Evolutionary conservation across 306 rosid genomes (phyloP).

Genomic region (Gastrolobium bilobum): DNA sequence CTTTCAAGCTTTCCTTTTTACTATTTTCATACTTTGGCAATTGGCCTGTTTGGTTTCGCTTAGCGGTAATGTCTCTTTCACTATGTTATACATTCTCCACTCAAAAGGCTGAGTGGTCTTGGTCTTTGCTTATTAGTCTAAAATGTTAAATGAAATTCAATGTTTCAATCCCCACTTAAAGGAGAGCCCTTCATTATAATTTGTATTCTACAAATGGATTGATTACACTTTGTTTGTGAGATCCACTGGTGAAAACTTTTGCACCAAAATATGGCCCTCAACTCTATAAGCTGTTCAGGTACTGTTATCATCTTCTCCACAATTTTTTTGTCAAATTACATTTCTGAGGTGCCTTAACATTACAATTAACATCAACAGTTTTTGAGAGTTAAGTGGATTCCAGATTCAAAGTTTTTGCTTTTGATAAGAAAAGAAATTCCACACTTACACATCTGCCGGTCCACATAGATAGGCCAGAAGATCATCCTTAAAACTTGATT

Average conservation of each 20-base stretch:
- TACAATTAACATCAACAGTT: neutral
- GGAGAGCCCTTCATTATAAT: conserved; percentile 28
- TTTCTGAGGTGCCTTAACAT: neutral
- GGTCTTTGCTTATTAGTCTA: conserved; percentile 22
- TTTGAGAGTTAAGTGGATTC: conserved; percentile 25
- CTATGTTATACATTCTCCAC: conserved; percentile 50
- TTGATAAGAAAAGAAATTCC: conserved; percentile 14
- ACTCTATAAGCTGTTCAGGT: neutral
- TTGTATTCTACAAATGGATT: conserved; percentile 34
- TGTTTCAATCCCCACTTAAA: conserved; percentile 42
- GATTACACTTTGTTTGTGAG: conserved; percentile 37
- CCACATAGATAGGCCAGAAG: conserved; percentile 16
- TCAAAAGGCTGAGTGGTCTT: conserved; percentile 38
- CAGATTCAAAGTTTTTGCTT: conserved; percentile 23
- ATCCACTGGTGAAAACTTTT: conserved; percentile 41
- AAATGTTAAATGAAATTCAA: conserved; percentile 39
- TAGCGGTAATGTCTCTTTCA: conserved; percentile 53
- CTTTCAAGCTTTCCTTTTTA: conserved; percentile 32
- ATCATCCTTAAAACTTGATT: conserved; percentile 6
- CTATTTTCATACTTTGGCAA: conserved; percentile 23
- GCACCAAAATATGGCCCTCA: conserved; percentile 4
- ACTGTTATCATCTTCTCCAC: conserved; percentile 13
- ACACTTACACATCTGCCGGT: neutral
- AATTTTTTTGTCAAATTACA: conserved; percentile 17
- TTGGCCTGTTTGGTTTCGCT: conserved; percentile 39